Evolutionary conservation across 805 yeast species (phyloP).

Genomic region (Sugiyamaella mastotermitis): DNA sequence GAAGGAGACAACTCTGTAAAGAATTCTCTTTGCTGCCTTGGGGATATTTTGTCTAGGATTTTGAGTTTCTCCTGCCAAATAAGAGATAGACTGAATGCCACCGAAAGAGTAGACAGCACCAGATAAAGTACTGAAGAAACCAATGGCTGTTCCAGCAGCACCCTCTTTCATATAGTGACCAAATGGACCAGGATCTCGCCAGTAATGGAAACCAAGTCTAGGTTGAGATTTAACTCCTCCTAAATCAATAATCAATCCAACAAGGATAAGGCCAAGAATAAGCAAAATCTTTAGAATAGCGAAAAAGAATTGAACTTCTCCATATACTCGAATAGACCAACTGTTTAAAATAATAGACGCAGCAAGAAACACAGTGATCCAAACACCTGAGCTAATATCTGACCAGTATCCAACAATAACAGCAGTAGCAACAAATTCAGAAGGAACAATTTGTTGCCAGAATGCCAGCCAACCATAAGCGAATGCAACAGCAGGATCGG

Average conservation of each 20-base stretch:
- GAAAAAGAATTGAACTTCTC: constrained; percentile 47
- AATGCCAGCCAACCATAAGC: constrained; percentile 60
- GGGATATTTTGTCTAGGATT: constrained; percentile 66
- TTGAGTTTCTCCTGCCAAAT: constrained; percentile 61
- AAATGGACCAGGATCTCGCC: constrained; percentile 67
- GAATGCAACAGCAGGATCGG: constrained; percentile 64
- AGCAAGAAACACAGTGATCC: constrained; percentile 45
- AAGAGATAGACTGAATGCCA: constrained; percentile 64
- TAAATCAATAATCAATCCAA: constrained; percentile 53
- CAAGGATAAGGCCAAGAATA: constrained; percentile 58
- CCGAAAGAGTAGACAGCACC: constrained; percentile 64
- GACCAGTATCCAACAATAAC: constrained; percentile 52
- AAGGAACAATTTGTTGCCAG: constrained; percentile 41
- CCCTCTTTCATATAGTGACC: constrained; percentile 35
- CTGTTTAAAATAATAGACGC: constrained; percentile 38
- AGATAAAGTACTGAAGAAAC: constrained; percentile 55
- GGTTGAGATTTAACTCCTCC: constrained; percentile 79
- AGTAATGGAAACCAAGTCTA: constrained; percentile 64
- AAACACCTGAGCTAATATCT: constrained; percentile 36
- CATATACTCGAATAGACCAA: constrained; percentile 42
- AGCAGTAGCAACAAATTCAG: constrained; percentile 58
- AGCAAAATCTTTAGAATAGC: constrained; percentile 59
- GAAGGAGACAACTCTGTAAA: constrained; percentile 62
- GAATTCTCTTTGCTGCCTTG: constrained; percentile 61
- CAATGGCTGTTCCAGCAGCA: constrained; percentile 57